A percentile compares a stretch with the other conserved stretches of the same genome.
phyloP scores from a whole-genome alignment of 192 early-diverging fungal genomes.

The Dissophora ornata region DNA sequence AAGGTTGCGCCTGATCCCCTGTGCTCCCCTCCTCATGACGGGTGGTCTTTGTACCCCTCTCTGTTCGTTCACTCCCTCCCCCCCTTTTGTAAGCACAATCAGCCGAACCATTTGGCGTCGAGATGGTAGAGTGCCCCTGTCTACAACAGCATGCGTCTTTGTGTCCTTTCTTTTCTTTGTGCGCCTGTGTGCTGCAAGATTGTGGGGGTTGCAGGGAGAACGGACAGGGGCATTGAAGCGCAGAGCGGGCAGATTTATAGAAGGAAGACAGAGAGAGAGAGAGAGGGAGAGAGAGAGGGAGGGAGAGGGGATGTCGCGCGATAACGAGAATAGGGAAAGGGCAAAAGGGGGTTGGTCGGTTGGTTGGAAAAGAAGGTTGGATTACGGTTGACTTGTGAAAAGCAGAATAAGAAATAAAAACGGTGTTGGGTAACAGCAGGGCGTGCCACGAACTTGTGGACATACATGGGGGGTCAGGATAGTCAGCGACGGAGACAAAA shows the following conservation, averaged over 20 bases:
- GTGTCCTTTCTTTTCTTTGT: constrained; percentile 1
- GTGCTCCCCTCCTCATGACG: too few relatives aligned
- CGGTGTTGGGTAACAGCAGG: too few relatives aligned
- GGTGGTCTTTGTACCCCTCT: too few relatives aligned
- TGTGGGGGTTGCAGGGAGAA: background rate
- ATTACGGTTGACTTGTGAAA: too few relatives aligned
- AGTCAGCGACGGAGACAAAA: too few relatives aligned
- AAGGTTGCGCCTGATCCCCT: too few relatives aligned
- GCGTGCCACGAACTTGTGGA: too few relatives aligned
- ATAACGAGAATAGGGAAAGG: background rate
- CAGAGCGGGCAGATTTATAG: background rate
- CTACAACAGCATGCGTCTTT: too few relatives aligned
- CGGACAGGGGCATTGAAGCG: background rate
- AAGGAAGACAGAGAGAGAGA: background rate
- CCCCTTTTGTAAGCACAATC: background rate
- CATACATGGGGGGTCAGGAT: too few relatives aligned
- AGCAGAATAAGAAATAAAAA: too few relatives aligned
- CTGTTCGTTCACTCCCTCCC: background rate
- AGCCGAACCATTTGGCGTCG: too few relatives aligned
- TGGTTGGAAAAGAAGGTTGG: too few relatives aligned
- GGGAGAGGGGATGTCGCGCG: background rate
- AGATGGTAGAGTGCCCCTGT: background rate
- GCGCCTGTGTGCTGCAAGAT: background rate
- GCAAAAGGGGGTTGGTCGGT: background rate
- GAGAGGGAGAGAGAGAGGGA: background rate